Base-by-base conservation (phyloP, 441 rosid species). In the Gossypium davidsonii region DNA sequence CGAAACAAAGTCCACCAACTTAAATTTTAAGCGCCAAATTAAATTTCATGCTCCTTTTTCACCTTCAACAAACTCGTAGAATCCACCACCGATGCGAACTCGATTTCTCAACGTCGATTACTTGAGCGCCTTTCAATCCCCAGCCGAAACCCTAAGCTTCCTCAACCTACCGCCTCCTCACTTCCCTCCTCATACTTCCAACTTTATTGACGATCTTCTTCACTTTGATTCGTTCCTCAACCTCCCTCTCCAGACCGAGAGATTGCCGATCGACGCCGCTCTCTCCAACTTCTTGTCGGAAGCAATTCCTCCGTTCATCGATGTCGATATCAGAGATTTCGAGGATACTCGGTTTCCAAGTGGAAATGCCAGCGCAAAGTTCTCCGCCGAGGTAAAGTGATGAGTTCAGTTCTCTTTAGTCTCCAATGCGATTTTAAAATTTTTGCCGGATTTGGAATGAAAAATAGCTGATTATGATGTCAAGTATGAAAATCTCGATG, bases 61-160 rank as follows among this genome's bases (percentile, higher is more conserved):
- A 42, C 56, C 66, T 15, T 28, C 15, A 42, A 15, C 64, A 39
- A 26, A 64, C 15, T 53, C 64, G 17, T 5, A 14, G 1, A 68
- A 52, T 9, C 37, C 10, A 65, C 3, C 60, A 7, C 62, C 58
- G 76, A 93, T 93, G 98, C 88, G 94, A 82, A 82, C 87, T 82
- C 93, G 93, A 77, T 91, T 88, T 79, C 90, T 88, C 76, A 82
- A 75, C 73, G 78, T 70, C 67, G 91, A 92, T 74, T 83, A 83
- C 85, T 87, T 91, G 85, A 60, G 84, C 53, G 34, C 87, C 76
- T 58, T 77, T 48, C 51, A 76, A n/a, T 81, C 88, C 48, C 73
- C 83, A 20, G 59, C 31, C 56, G 81, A 78, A 84, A 81, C 84
- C 83, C 85, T 86, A 79, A 82, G 79, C 68, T 90, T 92, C 84